These are phyloP conservation scores for Annona squamosa DNA, from an alignment of 164 flowering plant species.

Conservation along the genomic window DNA sequence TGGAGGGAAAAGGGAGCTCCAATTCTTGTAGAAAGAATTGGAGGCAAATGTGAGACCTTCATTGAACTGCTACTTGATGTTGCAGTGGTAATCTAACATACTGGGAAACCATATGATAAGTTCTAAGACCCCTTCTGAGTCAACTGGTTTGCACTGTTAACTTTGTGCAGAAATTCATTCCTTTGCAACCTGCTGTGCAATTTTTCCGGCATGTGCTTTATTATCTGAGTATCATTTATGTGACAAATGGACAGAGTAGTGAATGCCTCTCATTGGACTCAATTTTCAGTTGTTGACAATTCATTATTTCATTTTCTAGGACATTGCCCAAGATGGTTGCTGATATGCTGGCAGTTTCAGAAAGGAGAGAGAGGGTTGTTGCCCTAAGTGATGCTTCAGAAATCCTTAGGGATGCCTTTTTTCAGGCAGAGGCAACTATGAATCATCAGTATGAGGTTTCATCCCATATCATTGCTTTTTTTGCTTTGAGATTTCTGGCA, in stretches of 20 bases:
- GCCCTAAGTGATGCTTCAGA: slow-evolving; percentile 75
- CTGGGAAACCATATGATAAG: neutral
- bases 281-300: neutral
- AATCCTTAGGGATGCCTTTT: slow-evolving; percentile 79
- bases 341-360: slow-evolving; percentile 50
- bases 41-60: no score
- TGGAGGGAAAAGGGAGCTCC: neutral
- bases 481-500: neutral
- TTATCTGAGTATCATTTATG: neutral
- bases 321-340: slow-evolving; percentile 66
- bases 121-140: neutral
- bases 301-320: slow-evolving; percentile 28
- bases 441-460: slow-evolving; percentile 86
- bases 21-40: neutral
- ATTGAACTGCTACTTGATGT: neutral
- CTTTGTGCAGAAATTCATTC: neutral
- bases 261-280: neutral
- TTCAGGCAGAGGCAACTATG: slow-evolving; percentile 68
- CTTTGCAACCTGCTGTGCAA: neutral
- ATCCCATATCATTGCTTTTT: slow-evolving; percentile 4
- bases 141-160: neutral
- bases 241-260: neutral
- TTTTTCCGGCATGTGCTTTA: neutral
- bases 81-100: neutral
- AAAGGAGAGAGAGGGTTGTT: slow-evolving; percentile 56